Base-by-base conservation (phyloP, 1,284 basidiomycete genomes). In the Papiliotrema flavescens region DNA sequence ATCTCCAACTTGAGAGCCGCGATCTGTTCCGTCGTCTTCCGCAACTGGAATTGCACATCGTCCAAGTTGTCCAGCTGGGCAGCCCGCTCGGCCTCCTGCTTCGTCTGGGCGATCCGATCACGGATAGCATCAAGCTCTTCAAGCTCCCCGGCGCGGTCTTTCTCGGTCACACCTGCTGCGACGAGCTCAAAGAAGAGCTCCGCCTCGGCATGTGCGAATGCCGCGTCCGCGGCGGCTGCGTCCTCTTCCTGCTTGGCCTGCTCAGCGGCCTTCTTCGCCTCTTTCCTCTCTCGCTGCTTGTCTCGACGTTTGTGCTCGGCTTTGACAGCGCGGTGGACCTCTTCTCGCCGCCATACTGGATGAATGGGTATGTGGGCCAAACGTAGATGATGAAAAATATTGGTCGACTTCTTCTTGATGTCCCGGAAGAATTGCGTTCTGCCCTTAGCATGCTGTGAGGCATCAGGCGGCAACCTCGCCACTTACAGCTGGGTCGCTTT, bases 381-480 rank as follows among this genome's bases (percentile, higher is more conserved):
- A 5, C 36, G 13, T 39, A 58, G 34, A 19, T 62, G 60, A 3
- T 44, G 26, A 34, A 45, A 65, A 28, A 63, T 56, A 19, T 53
- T 52, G 32, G 11, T 23, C 0, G 61, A 63, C n/a, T 54, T 46
- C 42, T 61, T 56, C 9, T 58, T 52, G 45, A 65, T 59, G 24
- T 55, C 51, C n/a, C 36, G n/a, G 55, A 61, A 61, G 45, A 60
- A 59, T 15, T 37, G 47, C 15, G 49, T 56, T n/a, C 62, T 64
- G 26, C n/a, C 17, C 35, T 37, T 4, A 32, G 28, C 5, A 32
- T n/a, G 11, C 28, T 32, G 11, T 6, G 6, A 11, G 6, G 6
- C 28, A 11, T 32, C 6, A 11, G 11, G 28, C 28, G 6, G 6
- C 6, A 32, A 6, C 6, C 11, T 32, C 28, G 28, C 28, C 28